Base-by-base conservation (phyloP, 2,329 filamentous ascomycete genomes). In the Phialocephala subalpina region DNA sequence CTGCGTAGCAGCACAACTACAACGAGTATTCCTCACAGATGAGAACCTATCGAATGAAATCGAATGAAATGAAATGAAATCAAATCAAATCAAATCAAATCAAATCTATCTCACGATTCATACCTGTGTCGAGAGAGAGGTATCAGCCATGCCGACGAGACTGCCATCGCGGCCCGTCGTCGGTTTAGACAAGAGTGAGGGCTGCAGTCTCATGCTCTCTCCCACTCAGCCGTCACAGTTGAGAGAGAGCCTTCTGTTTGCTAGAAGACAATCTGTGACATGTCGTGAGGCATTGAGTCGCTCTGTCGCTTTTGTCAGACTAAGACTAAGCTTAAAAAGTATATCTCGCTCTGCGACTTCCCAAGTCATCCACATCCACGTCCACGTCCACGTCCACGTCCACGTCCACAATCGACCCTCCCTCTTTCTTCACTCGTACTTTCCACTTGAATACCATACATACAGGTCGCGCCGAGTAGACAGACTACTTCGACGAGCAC, bases 251-350 rank as follows among this genome's bases (percentile, higher is more conserved):
- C 8, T 18, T 33, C 49, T 33, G 49, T 53, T 29, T 53, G 49
- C 49, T n/a, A 18, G 25, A 33, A 53, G 49, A 53, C 49, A 3
- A 22, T 49, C 45, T 49, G n/a, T 49, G 45, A 49, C 45, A 49
- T 11, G 7, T 22, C 4, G 45, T 49, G 20, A 53, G 22, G 27
- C 22, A 33, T 16, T 11, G 8, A 7, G 7, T 11, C 6, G 11
- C 25, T 33, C 27, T 18, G 8, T 29, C 49, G 49, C 27, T 33
- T 27, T n/a, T 12, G 18, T n/a, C 12, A 14, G 38, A 38, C 35
- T 42, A 9, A 49, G 45, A 20, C 6, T 2, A 49, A 49, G 45
- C 18, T 49, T 22, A 40, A 40, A 45, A 45, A 45, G 14, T 45
- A 45, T 45, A 22, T 49, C 20, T 49, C 45, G 45, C n/a, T 16